phyloP scores from a whole-genome alignment of 83 land plant species.

The Diphasiastrum complanatum region DNA sequence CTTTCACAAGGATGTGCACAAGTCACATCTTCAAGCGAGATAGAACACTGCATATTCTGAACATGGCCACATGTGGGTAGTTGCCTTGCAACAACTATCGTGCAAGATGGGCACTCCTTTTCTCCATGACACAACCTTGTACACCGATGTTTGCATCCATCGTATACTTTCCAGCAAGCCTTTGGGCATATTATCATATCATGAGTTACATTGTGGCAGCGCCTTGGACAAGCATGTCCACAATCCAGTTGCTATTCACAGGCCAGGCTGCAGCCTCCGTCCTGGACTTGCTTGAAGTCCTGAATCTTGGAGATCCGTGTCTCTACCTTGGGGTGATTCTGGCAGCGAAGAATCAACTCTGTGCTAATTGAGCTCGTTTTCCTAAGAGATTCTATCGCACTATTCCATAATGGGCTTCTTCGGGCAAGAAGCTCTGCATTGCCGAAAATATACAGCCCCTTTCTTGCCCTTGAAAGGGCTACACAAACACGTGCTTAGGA shows the following conservation, averaged over 20 bases:
- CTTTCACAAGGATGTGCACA: constrained; percentile 4
- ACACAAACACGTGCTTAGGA: constrained; percentile 31
- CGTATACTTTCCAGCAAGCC: constrained; percentile 3
- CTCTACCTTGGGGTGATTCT: constrained; percentile 11
- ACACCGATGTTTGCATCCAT: constrained; percentile 16
- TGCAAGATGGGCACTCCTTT: constrained; percentile 7
- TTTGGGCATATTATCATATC: background rate
- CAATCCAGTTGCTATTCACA: constrained; percentile 17
- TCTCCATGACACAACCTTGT: constrained; percentile 11
- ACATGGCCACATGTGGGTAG: constrained; percentile 15
- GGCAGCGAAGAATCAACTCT: constrained; percentile 15
- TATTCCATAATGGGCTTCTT: constrained; percentile 26
- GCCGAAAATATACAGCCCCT: constrained; percentile 35
- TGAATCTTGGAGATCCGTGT: constrained; percentile 12
- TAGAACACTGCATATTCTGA: background rate
- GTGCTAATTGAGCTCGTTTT: constrained; percentile 10
- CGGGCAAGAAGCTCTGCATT: constrained; percentile 19
- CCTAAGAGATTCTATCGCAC: constrained; percentile 9
- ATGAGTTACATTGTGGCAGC: constrained; percentile 25
- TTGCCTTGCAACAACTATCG: background rate
- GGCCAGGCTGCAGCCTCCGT: constrained; percentile 11
- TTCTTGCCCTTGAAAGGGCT: constrained; percentile 28
- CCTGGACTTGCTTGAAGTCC: constrained; percentile 11
- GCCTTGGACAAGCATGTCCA: constrained; percentile 20
- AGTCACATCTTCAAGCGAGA: background rate